These are phyloP conservation scores for Podaxis mareebaensis DNA, from an alignment of 768 basidiomycete species.

Conservation along the genomic window DNA sequence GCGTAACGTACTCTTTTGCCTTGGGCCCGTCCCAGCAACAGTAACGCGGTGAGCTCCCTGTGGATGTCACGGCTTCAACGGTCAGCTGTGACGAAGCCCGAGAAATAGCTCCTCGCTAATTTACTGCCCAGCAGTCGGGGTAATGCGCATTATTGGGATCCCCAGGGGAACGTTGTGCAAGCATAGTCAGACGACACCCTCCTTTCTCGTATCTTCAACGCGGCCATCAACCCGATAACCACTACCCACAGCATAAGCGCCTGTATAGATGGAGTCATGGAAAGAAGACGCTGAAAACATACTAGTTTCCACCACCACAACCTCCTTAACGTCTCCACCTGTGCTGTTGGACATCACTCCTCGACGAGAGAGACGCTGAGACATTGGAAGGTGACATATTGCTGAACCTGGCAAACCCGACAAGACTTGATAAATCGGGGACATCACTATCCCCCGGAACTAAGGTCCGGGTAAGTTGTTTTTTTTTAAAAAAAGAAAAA, in stretches of 20 bases:
- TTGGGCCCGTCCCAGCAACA: constrained; percentile 44
- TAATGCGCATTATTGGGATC: constrained; percentile 50
- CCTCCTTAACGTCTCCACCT: neutral
- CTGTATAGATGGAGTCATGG: constrained; percentile 9
- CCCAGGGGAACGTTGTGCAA: constrained; percentile 24
- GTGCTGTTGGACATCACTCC: neutral
- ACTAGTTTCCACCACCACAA: neutral
- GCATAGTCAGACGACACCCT: constrained; percentile 53
- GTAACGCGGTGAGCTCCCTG: constrained; percentile 75
- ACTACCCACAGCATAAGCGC: constrained; percentile 35
- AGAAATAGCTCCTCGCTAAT: constrained; percentile 20
- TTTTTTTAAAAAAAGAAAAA: too few relatives aligned
- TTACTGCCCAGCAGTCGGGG: constrained; percentile 71
- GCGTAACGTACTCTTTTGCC: constrained; percentile 44
- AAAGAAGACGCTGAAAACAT: neutral
- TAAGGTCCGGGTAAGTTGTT: neutral
- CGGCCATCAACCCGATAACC: constrained; percentile 67
- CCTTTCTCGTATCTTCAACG: constrained; percentile 56
- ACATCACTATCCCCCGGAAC: neutral
- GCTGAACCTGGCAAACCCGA: neutral
- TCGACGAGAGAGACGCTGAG: neutral
- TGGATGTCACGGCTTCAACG: neutral
- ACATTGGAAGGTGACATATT: neutral
- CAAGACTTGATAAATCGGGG: neutral
- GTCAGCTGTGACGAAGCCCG: neutral